These are phyloP conservation scores for Eucalyptus pauciflora DNA, from an alignment of 345 rosid species.

Conservation along the genomic window DNA sequence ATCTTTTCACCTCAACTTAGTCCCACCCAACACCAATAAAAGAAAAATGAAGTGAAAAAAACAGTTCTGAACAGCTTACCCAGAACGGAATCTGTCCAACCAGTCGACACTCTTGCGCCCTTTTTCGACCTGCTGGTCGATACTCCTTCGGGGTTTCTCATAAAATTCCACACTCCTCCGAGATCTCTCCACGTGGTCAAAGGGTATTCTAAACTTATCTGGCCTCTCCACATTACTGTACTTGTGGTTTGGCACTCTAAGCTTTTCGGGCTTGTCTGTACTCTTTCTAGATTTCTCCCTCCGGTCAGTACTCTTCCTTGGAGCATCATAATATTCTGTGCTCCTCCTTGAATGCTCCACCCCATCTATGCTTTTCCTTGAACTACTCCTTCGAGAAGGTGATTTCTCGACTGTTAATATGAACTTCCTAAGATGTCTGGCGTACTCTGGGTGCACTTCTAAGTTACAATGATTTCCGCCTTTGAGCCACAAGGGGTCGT, in stretches of 20 bases:
- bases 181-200: conserved; percentile 76
- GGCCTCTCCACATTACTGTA: conserved; percentile 41
- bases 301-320: conserved; percentile 64
- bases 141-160: conserved; percentile 56
- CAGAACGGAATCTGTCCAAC: conserved; percentile 34
- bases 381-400: conserved; percentile 41
- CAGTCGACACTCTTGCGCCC: conserved; percentile 84
- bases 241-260: conserved; percentile 53
- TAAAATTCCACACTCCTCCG: conserved; percentile 86
- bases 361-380: conserved; percentile 59
- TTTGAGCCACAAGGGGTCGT: conserved; percentile 88
- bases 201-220: conserved; percentile 43
- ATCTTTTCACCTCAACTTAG: background rate
- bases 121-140: conserved; percentile 49
- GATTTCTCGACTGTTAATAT: conserved; percentile 70
- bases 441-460: conserved; percentile 78
- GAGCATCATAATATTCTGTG: conserved; percentile 35
- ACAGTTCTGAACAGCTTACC: background rate
- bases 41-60: background rate
- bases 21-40: background rate
- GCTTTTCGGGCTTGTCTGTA: conserved; percentile 29
- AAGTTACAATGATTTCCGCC: conserved; percentile 89
- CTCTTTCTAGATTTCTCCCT: conserved; percentile 72
- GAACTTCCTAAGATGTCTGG: conserved; percentile 87
- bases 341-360: conserved; percentile 44